These are phyloP conservation scores for Wickerhamomyces tratensis DNA, from an alignment of 805 yeast genomes.

Conservation along the genomic window DNA sequence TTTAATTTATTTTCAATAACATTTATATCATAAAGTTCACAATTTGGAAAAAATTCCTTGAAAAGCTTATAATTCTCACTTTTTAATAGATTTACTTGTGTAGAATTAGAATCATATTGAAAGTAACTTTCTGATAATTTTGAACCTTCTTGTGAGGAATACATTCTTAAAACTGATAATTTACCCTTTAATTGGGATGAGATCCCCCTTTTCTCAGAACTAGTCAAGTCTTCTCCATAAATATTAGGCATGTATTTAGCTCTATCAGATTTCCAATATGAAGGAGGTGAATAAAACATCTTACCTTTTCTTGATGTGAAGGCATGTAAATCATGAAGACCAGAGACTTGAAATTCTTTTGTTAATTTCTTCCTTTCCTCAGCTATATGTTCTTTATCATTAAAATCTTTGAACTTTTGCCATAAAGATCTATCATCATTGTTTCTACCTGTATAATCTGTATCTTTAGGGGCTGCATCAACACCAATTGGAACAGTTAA, in stretches of 20 bases:
- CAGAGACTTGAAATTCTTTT: constrained; percentile 55
- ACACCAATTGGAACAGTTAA: constrained; percentile 41
- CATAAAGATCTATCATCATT: constrained; percentile 18
- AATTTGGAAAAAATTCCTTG: constrained; percentile 31
- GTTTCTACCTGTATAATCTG: constrained; percentile 31
- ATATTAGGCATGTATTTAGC: constrained; percentile 81
- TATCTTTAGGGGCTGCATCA: constrained; percentile 23
- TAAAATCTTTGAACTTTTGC: constrained; percentile 34
- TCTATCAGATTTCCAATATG: constrained; percentile 63
- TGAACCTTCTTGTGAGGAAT: constrained; percentile 63
- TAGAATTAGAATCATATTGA: too few relatives aligned
- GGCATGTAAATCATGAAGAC: constrained; percentile 55
- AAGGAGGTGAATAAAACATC: constrained; percentile 73
- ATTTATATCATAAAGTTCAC: constrained; percentile 71
- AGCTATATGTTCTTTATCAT: constrained; percentile 37
- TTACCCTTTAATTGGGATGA: constrained; percentile 36
- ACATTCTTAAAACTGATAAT: constrained; percentile 56
- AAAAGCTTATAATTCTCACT: constrained; percentile 32
- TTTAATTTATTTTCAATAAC: constrained; percentile 68
- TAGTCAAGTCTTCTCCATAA: constrained; percentile 40
- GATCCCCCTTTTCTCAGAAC: constrained; percentile 18
- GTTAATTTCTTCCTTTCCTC: constrained; percentile 44
- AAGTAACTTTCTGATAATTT: constrained; percentile 56
- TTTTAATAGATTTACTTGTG: constrained; percentile 26
- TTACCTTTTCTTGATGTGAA: constrained; percentile 76